Evolutionary conservation across 331 rosid species (phyloP).

Genomic region (Spiraea crenata): DNA sequence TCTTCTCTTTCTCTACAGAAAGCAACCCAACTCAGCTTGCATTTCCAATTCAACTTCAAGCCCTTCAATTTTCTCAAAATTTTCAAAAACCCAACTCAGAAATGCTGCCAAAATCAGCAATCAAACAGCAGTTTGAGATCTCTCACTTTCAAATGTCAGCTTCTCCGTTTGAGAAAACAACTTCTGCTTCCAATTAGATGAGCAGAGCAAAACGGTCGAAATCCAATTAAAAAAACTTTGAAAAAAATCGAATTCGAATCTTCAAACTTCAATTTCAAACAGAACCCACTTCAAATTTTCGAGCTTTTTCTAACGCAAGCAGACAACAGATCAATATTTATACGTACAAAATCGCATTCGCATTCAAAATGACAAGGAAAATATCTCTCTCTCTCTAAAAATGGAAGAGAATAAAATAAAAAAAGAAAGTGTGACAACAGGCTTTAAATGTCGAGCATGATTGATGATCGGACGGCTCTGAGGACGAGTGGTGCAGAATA

Average conservation of each 20-base stretch:
- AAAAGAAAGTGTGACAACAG: conserved; percentile 5
- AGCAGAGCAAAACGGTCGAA: conserved; percentile 28
- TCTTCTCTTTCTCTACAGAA: conserved; percentile 5
- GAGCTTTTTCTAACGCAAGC: conserved; percentile 21
- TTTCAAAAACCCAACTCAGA: conserved; percentile 3
- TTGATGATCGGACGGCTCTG: conserved; percentile 47
- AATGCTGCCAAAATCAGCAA: conserved; percentile 51
- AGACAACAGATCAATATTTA: conserved; percentile 25
- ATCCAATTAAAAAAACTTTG: conserved; percentile 5
- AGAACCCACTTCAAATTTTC: conserved; percentile 15
- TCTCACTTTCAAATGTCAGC: conserved; percentile 25
- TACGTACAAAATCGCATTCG: conserved; percentile 22
- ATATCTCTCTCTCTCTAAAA: conserved; percentile 15
- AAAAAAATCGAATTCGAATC: conserved; percentile 7
- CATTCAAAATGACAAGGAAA: conserved; percentile 23
- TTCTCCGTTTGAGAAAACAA: conserved; percentile 32
- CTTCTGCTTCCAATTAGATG: conserved; percentile 22
- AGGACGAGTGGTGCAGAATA: conserved; percentile 31
- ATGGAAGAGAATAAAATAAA: conserved; percentile 24
- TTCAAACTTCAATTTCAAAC: conserved; percentile 28
- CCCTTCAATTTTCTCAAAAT: conserved; percentile 25
- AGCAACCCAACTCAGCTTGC: conserved; percentile 43
- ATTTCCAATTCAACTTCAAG: conserved; percentile 31
- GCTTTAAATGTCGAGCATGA: conserved; percentile 40
- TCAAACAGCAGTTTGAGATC: conserved; percentile 23